Evolutionary conservation across 306 rosid genomes (phyloP).

Genomic region (Amphicarpaea edgeworthii): DNA sequence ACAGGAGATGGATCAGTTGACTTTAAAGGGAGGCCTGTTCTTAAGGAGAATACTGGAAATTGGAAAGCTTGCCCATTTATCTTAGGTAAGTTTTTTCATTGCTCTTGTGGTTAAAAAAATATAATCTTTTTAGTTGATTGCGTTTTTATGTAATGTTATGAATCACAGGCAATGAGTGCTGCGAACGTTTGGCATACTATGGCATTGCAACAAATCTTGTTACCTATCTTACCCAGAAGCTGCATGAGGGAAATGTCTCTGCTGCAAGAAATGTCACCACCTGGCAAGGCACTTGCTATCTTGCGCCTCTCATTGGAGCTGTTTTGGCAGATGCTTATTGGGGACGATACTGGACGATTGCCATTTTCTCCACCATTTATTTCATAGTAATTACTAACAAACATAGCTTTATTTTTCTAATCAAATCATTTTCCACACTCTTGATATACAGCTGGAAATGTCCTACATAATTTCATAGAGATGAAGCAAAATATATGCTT

Average conservation of each 20-base stretch:
- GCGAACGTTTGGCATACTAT: constrained; percentile 94
- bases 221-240: constrained; percentile 83
- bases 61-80: constrained; percentile 87
- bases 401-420: constrained; percentile 6
- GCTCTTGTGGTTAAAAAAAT: not conserved
- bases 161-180: constrained; percentile 83
- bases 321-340: constrained; percentile 93
- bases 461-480: constrained; percentile 27
- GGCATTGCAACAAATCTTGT: constrained; percentile 95
- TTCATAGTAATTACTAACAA: constrained; percentile 67
- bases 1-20: constrained; percentile 82
- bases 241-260: constrained; percentile 86
- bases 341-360: constrained; percentile 99
- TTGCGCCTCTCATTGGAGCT: constrained; percentile 96
- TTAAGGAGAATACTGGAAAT: constrained; percentile 62
- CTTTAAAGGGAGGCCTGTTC: constrained; percentile 71
- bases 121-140: not conserved
- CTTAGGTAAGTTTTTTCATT: constrained; percentile 57
- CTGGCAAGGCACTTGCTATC: constrained; percentile 99
- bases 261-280: constrained; percentile 97
- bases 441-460: constrained; percentile 35
- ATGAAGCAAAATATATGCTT: constrained; percentile 11
- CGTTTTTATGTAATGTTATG: constrained; percentile 30
- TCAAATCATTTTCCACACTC: constrained; percentile 26
- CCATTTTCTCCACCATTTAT: constrained; percentile 77